Evolutionary conservation across 2,329 filamentous ascomycete species (phyloP), one percentile per base, ranked within the genome.

Genomic region (Furcasterigmium furcatum): DNA sequence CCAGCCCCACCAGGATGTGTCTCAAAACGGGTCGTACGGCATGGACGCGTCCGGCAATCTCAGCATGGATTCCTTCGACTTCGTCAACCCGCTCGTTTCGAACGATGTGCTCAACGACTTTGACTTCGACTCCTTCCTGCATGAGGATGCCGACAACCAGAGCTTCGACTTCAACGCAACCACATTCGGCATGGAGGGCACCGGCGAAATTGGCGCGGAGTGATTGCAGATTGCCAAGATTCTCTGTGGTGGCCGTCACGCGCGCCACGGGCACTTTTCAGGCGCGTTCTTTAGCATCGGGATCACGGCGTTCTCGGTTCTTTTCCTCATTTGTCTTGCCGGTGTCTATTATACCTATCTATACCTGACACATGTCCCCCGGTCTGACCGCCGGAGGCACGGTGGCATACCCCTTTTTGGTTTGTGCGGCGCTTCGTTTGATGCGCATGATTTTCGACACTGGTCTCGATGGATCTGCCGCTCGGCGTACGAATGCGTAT

Each of bases 81-180:
- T 82, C 58, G 70, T 74, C 45, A 79, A 82, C 51, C 76, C 79
- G 3, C 60, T 76, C 21, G 68, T 70, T 49, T 71, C 73, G 6
- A 66, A 65, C 44, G 76, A 85, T 57, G 81, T 85, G 29, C 68
- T 86, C 40, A 80, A 80, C 55, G 82, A 84, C 52, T 86, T 86
- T 55, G 82, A 86, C 51, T 73, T 86, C 53, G 82, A 86, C 61
- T 84, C 82, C 2, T 86, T 86, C 68, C 66, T 86, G 8, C 80
- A 85, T 51, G 73, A 76, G 48, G 75, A 76, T 39, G 69, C 64
- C 27, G 73, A 72, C 34, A 67, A 68, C 35, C 62, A 65, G 36
- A 62, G 58, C 5, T 85, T 84, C 51, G 77, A 79, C 62, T 84
- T 85, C 55, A 67, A 67, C 50, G 62, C 71, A 14, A 65, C 67